phyloP scores from a whole-genome alignment of 129 eudicot genomes.

The Tanacetum coccineum region DNA sequence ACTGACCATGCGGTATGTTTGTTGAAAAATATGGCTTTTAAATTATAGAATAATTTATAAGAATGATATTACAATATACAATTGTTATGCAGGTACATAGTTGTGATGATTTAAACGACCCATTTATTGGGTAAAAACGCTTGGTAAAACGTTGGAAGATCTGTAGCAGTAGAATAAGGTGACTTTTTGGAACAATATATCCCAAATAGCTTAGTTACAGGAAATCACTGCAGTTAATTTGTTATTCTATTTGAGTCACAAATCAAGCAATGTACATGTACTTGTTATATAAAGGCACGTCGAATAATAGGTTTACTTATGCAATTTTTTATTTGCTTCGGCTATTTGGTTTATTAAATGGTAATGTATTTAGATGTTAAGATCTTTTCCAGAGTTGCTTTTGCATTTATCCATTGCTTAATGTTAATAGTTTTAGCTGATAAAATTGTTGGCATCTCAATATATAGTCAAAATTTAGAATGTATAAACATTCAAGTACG shows the following conservation, averaged over 20 bases:
- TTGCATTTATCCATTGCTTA: too few species aligned
- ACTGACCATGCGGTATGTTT: slow-evolving; percentile 33
- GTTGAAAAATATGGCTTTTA: neutral
- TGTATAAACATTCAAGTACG: too few species aligned
- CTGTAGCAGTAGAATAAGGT: slow-evolving; percentile 8
- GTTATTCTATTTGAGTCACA: slow-evolving; percentile 23
- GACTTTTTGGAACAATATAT: slow-evolving; percentile 4
- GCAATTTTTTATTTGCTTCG: slow-evolving; percentile 1
- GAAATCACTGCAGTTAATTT: slow-evolving; percentile 14
- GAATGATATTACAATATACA: neutral
- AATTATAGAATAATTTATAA: neutral
- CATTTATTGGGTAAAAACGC: slow-evolving; percentile 20
- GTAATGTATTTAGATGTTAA: slow-evolving; percentile 2
- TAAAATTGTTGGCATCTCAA: too few species aligned
- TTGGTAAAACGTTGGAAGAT: slow-evolving; percentile 9
- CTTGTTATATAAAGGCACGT: slow-evolving; percentile 8
- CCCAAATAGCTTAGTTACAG: slow-evolving; percentile 21
- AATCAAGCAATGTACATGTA: slow-evolving; percentile 24
- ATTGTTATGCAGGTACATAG: slow-evolving; percentile 16
- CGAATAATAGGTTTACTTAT: neutral
- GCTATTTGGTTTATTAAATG: slow-evolving; percentile 13
- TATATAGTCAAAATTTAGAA: too few species aligned
- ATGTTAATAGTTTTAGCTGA: too few species aligned
- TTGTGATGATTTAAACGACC: slow-evolving; percentile 11
- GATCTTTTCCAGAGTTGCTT: too few species aligned